phyloP scores from a whole-genome alignment of 345 rosid genomes.

The Syzygium aqueum region DNA sequence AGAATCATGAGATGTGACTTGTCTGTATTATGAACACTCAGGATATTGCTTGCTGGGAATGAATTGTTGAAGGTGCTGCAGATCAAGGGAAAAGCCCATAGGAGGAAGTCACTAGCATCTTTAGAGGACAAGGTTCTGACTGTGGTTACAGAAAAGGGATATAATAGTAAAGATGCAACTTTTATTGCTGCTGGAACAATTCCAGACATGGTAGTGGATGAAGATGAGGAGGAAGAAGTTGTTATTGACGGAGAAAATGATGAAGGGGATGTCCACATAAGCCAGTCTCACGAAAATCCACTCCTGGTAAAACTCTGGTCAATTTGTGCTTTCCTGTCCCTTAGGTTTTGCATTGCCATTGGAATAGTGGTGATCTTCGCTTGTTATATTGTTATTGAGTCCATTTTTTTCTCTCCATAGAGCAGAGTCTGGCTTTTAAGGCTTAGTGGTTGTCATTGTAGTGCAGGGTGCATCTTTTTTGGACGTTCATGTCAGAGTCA shows the following conservation, averaged over 20 bases:
- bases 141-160: slow-evolving; percentile 84
- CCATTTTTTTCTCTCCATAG: not conserved
- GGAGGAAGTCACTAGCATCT: slow-evolving; percentile 77
- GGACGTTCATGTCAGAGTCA: too few species aligned
- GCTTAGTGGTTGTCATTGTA: too few species aligned
- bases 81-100: slow-evolving; percentile 68
- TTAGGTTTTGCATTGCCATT: not conserved
- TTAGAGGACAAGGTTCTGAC: slow-evolving; percentile 75
- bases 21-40: slow-evolving; percentile 7
- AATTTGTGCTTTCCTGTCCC: not conserved
- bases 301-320: slow-evolving; percentile 54
- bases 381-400: not conserved
- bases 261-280: slow-evolving; percentile 97
- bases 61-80: slow-evolving; percentile 67
- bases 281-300: slow-evolving; percentile 58
- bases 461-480: too few species aligned
- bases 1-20: not conserved
- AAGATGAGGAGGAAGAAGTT: slow-evolving; percentile 97
- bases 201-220: slow-evolving; percentile 69
- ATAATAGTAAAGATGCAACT: slow-evolving; percentile 47
- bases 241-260: slow-evolving; percentile 96
- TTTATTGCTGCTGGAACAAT: slow-evolving; percentile 46
- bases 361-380: not conserved
- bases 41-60: slow-evolving; percentile 73
- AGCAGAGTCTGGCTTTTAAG: not conserved